phyloP scores from a whole-genome alignment of 1,139 yeast genomes.

The Candida sp. region DNA sequence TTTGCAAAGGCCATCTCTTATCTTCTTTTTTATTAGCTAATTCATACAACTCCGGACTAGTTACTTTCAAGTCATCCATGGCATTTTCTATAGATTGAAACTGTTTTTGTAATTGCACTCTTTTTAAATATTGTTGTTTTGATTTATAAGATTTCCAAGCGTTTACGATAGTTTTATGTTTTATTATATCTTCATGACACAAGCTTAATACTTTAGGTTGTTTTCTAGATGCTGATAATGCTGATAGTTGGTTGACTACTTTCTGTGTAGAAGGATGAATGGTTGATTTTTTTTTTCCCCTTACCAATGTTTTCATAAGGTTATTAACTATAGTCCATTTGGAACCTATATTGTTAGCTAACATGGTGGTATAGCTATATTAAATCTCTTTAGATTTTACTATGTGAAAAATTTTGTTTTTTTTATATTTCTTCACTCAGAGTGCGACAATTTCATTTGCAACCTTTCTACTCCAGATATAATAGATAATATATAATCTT shows the following conservation, averaged over 20 bases:
- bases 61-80: conserved; percentile 61
- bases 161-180: conserved; percentile 77
- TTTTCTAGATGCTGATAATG: conserved; percentile 81
- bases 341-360: not conserved
- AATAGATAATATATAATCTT: too few relatives aligned
- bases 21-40: conserved; percentile 47
- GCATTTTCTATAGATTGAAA: conserved; percentile 68
- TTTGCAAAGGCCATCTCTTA: conserved; percentile 59
- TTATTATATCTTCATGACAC: conserved; percentile 76
- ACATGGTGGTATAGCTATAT: not conserved
- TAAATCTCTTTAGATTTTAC: not conserved
- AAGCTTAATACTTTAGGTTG: conserved; percentile 80
- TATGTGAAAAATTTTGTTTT: conserved; percentile 1
- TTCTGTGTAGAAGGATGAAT: conserved; percentile 61
- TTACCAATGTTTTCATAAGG: conserved; percentile 20
- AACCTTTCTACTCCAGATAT: not conserved
- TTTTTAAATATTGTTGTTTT: conserved; percentile 41
- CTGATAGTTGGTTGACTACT: conserved; percentile 75
- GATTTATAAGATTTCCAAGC: conserved; percentile 76
- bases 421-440: not conserved
- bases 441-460: not conserved
- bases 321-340: not conserved
- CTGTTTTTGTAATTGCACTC: conserved; percentile 54
- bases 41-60: conserved; percentile 46
- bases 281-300: conserved; percentile 34